A percentile compares a stretch with the other conserved stretches of the same genome.
phyloP scores from a whole-genome alignment of 2,329 filamentous ascomycete genomes.

The Botrytis medusae region DNA sequence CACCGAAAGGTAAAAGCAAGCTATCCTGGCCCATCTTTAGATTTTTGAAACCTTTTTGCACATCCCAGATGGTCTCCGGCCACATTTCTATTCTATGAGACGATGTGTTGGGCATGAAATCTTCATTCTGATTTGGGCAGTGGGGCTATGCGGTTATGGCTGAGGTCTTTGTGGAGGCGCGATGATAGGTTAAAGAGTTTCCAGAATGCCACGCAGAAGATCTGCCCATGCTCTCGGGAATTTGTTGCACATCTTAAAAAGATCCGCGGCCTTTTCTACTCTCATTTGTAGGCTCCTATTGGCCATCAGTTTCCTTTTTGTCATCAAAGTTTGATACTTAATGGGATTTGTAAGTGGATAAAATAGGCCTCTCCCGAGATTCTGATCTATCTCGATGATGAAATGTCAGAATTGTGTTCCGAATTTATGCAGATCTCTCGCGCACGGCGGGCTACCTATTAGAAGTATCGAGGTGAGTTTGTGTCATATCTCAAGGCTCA shows the following conservation, averaged over 20 bases:
- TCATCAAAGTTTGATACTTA: background rate
- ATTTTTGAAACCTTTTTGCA: background rate
- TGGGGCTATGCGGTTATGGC: background rate
- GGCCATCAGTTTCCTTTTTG: background rate
- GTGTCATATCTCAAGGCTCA: background rate
- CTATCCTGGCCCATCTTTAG: background rate
- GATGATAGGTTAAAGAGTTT: background rate
- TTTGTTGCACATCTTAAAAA: background rate
- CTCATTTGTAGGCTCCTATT: background rate
- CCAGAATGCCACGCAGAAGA: background rate
- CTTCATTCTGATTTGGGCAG: background rate
- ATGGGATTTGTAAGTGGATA: background rate
- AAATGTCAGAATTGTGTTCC: background rate
- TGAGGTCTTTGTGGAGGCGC: background rate
- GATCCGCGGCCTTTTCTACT: background rate
- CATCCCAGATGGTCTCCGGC: background rate
- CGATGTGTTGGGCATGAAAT: background rate
- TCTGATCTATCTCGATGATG: background rate
- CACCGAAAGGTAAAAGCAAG: background rate
- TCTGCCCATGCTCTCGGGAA: background rate
- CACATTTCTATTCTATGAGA: background rate
- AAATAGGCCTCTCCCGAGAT: background rate
- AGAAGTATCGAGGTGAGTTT: background rate
- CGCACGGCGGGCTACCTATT: too few species aligned
- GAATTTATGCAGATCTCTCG: background rate